Conservation (phyloP, 768 basidiomycete species). For the Dioszegia aurantiaca region DNA sequence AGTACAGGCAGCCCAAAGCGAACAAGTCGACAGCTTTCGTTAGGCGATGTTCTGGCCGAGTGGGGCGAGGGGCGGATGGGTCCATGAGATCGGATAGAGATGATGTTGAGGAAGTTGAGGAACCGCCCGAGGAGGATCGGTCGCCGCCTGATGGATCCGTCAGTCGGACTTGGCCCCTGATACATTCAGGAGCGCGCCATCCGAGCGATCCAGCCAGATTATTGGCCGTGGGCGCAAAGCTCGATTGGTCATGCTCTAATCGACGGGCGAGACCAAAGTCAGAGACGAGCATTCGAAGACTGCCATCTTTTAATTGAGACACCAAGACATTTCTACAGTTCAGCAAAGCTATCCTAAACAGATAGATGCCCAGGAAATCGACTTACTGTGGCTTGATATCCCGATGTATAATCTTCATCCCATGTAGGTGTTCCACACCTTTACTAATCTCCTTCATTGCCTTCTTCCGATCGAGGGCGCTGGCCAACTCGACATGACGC, state of each 20-base stretch:
- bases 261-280: slow-evolving; percentile 98
- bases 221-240: slow-evolving; percentile 83
- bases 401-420: slow-evolving; percentile 91
- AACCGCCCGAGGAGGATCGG: slow-evolving; percentile 26
- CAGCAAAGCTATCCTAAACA: background rate
- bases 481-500: slow-evolving; percentile 57
- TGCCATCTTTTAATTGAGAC: slow-evolving; percentile 64
- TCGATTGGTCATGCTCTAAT: slow-evolving; percentile 91
- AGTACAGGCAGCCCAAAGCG: slow-evolving; percentile 91
- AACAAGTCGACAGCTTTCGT: slow-evolving; percentile 97
- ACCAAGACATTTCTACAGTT: slow-evolving; percentile 72
- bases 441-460: slow-evolving; percentile 81
- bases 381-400: slow-evolving; percentile 88
- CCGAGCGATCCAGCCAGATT: slow-evolving; percentile 91
- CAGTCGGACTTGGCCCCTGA: slow-evolving; percentile 88
- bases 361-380: background rate
- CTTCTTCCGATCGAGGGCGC: slow-evolving; percentile 78
- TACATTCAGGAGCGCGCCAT: slow-evolving; percentile 95
- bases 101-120: slow-evolving; percentile 21
- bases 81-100: slow-evolving; percentile 23
- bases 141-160: slow-evolving; percentile 61
- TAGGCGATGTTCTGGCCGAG: slow-evolving; percentile 57
- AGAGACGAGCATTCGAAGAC: slow-evolving; percentile 56
- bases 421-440: slow-evolving; percentile 85
- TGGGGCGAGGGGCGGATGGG: background rate